phyloP scores from a whole-genome alignment of 2,329 filamentous ascomycete genomes.

The Dryadomyces quercivorus region DNA sequence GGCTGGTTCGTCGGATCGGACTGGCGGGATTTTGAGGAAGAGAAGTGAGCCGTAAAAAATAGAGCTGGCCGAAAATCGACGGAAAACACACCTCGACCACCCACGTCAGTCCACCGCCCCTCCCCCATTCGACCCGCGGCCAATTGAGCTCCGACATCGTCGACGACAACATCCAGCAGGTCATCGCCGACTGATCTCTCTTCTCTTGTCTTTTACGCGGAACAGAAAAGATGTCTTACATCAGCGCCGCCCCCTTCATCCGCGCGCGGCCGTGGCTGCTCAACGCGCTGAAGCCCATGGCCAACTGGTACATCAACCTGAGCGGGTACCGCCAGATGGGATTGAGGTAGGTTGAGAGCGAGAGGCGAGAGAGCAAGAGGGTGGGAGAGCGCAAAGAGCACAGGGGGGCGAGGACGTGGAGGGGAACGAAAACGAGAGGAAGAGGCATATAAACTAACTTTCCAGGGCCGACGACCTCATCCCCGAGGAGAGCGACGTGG shows the following conservation, averaged over 20 bases:
- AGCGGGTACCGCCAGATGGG: slow-evolving; percentile 34
- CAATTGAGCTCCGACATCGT: slow-evolving; percentile 2
- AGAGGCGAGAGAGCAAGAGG: not conserved
- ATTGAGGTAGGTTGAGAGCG: slow-evolving; percentile 9
- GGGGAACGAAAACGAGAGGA: not conserved
- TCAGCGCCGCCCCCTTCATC: slow-evolving; percentile 64
- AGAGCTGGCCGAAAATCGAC: not conserved
- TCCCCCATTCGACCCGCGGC: not conserved
- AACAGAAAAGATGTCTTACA: slow-evolving; percentile 44
- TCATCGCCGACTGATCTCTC: not conserved
- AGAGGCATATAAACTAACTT: not conserved
- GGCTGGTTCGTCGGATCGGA: slow-evolving; percentile 6
- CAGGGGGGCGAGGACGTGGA: not conserved
- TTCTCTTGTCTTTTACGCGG: not conserved
- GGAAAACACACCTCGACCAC: not conserved
- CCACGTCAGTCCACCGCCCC: not conserved
- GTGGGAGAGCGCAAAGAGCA: no score
- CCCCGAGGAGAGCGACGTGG: slow-evolving; percentile 78
- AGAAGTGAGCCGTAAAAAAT: not conserved
- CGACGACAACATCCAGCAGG: not conserved
- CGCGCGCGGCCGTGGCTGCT: slow-evolving; percentile 76
- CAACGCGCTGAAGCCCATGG: slow-evolving; percentile 65
- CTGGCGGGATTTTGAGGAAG: slow-evolving; percentile 15
- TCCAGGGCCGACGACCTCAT: slow-evolving; percentile 85
- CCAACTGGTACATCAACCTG: slow-evolving; percentile 80